These are phyloP conservation scores for Agaricus sinodeliciosus DNA, from an alignment of 768 basidiomycete genomes.

Conservation along the genomic window DNA sequence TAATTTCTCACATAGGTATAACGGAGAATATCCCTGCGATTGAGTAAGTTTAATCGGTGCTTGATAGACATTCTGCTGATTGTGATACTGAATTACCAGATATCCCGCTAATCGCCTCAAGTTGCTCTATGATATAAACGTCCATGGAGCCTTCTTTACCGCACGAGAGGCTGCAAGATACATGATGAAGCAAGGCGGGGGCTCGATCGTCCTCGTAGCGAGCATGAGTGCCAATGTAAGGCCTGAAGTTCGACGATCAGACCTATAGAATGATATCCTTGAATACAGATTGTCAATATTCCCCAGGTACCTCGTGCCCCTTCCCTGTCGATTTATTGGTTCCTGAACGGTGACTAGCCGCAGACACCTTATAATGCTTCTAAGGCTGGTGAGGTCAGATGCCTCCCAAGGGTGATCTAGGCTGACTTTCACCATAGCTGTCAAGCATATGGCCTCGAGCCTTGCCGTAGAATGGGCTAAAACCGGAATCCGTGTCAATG, in stretches of 20 bases:
- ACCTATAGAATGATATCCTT: background rate
- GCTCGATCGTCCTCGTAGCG: slow-evolving; percentile 80
- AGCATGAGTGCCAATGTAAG: slow-evolving; percentile 86
- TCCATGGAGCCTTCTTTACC: slow-evolving; percentile 93
- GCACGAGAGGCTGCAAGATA: slow-evolving; percentile 89
- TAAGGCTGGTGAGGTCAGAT: slow-evolving; percentile 61
- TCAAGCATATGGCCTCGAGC: slow-evolving; percentile 89
- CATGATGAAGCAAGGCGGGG: slow-evolving; percentile 80
- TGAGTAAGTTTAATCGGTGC: slow-evolving; percentile 44
- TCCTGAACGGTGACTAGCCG: slow-evolving; percentile 32
- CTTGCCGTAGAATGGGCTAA: slow-evolving; percentile 96
- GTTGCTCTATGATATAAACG: slow-evolving; percentile 85
- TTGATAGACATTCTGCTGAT: background rate
- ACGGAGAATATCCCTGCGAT: slow-evolving; percentile 85
- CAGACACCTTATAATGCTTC: slow-evolving; percentile 97
- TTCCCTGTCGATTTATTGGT: background rate
- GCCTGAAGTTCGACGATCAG: slow-evolving; percentile 12
- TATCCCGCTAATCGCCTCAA: slow-evolving; percentile 85
- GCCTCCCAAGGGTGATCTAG: background rate
- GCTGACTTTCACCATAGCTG: slow-evolving; percentile 40
- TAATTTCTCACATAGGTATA: slow-evolving; percentile 45
- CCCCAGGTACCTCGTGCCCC: slow-evolving; percentile 55
- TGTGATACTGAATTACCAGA: slow-evolving; percentile 25
- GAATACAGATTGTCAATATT: slow-evolving; percentile 70
- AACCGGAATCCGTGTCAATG: slow-evolving; percentile 81